Evolutionary conservation across 2,329 filamentous ascomycete genomes (phyloP).

Genomic region (Trichoderma sp.): DNA sequence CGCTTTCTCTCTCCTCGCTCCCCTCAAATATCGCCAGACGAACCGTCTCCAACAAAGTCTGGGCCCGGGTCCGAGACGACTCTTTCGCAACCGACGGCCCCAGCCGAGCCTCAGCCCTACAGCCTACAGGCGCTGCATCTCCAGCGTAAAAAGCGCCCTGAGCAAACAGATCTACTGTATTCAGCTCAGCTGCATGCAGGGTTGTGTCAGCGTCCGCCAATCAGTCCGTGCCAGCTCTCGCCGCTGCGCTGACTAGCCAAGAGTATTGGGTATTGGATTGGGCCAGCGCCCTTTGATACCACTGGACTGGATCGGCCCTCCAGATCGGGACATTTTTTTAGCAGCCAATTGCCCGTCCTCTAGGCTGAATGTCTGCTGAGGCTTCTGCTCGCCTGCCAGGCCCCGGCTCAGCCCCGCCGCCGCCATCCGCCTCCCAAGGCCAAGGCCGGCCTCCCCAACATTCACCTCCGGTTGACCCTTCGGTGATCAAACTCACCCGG

Average conservation of each 20-base stretch:
- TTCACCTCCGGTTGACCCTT: slow-evolving; percentile 39
- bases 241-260: not conserved
- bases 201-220: slow-evolving; percentile 10
- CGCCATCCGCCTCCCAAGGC: slow-evolving; percentile 21
- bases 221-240: not conserved
- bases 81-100: slow-evolving; percentile 3
- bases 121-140: not conserved
- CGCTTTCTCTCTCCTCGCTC: not conserved
- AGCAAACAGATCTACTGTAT: not conserved
- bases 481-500: slow-evolving; percentile 56
- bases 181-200: slow-evolving; percentile 10
- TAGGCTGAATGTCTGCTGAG: slow-evolving; percentile 7
- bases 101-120: slow-evolving; percentile 16
- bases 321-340: not conserved
- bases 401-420: slow-evolving; percentile 23
- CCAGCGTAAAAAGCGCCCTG: not conserved
- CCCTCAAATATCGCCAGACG: not conserved
- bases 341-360: not conserved
- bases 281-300: not conserved
- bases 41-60: slow-evolving; percentile 5
- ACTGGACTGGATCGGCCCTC: not conserved
- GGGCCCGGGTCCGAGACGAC: slow-evolving; percentile 14
- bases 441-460: slow-evolving; percentile 27
- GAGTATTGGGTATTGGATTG: not conserved
- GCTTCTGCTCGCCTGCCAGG: not conserved